Evolutionary conservation across 441 rosid genomes (phyloP).

Genomic region (Dalechampia spathulata): DNA sequence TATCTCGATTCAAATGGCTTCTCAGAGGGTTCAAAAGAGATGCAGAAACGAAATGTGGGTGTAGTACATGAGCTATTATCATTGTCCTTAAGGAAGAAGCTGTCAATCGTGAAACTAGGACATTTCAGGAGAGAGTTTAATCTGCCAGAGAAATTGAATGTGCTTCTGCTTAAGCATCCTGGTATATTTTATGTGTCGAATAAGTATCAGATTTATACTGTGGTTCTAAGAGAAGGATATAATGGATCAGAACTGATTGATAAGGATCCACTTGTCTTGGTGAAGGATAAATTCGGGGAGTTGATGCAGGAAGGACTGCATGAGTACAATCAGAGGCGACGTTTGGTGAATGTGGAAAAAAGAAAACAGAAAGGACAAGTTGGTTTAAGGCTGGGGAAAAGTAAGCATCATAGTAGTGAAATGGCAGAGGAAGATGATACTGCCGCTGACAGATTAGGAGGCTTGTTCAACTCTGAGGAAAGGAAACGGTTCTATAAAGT

Average conservation of each 20-base stretch:
- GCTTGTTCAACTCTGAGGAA: constrained; percentile 75
- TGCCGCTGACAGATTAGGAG: constrained; percentile 33
- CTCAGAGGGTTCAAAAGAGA: constrained; percentile 53
- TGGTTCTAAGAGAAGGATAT: constrained; percentile 76
- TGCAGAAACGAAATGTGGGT: constrained; percentile 69
- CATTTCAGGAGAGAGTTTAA: constrained; percentile 80
- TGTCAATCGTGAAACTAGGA: constrained; percentile 63
- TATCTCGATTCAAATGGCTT: constrained; percentile 34
- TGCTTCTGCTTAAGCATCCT: constrained; percentile 69
- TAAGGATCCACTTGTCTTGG: constrained; percentile 76
- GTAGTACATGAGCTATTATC: constrained; percentile 75
- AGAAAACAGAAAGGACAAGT: constrained; percentile 45
- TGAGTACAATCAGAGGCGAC: constrained; percentile 56
- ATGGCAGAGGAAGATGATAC: constrained; percentile 35
- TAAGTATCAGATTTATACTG: constrained; percentile 73
- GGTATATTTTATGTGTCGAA: constrained; percentile 79
- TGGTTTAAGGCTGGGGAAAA: constrained; percentile 27
- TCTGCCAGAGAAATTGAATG: constrained; percentile 66
- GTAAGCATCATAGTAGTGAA: constrained; percentile 29
- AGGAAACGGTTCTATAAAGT: constrained; percentile 72
- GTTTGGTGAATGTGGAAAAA: constrained; percentile 53
- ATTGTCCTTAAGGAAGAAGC: constrained; percentile 74
- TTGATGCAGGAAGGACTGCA: constrained; percentile 87
- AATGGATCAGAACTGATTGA: constrained; percentile 61
- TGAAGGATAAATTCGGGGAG: constrained; percentile 83